phyloP scores from a whole-genome alignment of 192 early-diverging fungal species.

The Coemansia sp. region DNA sequence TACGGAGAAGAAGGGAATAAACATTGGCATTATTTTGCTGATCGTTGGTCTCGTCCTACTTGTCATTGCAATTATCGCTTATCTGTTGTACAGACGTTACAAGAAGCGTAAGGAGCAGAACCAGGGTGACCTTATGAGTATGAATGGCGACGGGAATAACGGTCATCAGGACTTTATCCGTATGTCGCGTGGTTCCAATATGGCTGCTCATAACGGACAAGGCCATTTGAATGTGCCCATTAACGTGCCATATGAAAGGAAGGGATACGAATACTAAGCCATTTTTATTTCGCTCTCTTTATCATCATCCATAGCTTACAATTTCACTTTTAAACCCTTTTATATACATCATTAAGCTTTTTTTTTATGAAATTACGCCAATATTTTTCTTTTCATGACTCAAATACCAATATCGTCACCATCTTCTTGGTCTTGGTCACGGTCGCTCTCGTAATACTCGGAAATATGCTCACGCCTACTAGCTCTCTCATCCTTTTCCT shows the following conservation, averaged over 20 bases:
- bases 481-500: conserved; percentile 26
- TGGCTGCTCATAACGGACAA: not conserved
- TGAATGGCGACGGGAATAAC: not conserved
- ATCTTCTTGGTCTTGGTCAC: conserved; percentile 39
- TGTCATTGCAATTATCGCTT: conserved; percentile 25
- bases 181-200: not conserved
- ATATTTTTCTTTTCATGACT: not conserved
- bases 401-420: conserved; percentile 11
- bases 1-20: conserved; percentile 21
- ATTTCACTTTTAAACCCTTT: conserved; percentile 6
- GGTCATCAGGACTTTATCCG: not conserved
- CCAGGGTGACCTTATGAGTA: conserved; percentile 10
- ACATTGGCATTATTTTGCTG: conserved; percentile 29
- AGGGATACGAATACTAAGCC: not conserved
- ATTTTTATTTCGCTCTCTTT: conserved; percentile 1
- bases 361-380: conserved; percentile 2
- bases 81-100: conserved; percentile 28
- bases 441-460: conserved; percentile 54
- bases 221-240: not conserved
- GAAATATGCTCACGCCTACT: conserved; percentile 37
- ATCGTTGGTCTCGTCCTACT: conserved; percentile 29
- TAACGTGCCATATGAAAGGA: not conserved
- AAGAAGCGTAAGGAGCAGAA: conserved; percentile 24
- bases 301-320: not conserved
- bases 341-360: conserved; percentile 6